phyloP scores from a whole-genome alignment of 805 yeast species.

The Candida maltosa region DNA sequence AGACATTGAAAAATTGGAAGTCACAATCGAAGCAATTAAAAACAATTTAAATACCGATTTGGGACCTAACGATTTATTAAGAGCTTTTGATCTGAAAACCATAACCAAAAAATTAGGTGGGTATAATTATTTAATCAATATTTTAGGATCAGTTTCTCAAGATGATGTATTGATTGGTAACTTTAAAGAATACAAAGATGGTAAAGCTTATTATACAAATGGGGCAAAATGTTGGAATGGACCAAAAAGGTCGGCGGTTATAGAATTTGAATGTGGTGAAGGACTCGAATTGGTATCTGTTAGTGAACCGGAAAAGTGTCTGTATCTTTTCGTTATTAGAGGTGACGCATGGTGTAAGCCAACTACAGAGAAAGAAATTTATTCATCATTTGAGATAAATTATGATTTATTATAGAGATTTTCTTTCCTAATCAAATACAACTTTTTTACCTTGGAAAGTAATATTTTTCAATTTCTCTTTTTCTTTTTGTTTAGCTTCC shows the following conservation, averaged over 20 bases:
- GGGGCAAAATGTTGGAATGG: conserved; percentile 96
- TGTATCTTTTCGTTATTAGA: conserved; percentile 39
- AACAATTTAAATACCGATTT: conserved; percentile 28
- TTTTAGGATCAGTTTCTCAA: conserved; percentile 57
- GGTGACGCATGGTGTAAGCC: conserved; percentile 45
- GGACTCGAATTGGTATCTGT: conserved; percentile 57
- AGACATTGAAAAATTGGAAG: conserved; percentile 11
- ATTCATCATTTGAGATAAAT: conserved; percentile 22
- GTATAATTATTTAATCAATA: conserved; percentile 64
- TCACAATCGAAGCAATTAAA: conserved; percentile 12
- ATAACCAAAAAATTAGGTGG: conserved; percentile 57
- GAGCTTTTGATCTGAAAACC: conserved; percentile 53
- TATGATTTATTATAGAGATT: conserved; percentile 16
- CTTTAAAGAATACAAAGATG: conserved; percentile 22
- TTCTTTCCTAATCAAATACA: conserved; percentile 51
- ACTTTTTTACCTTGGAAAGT: conserved; percentile 85
- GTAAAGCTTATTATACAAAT: conserved; percentile 40
- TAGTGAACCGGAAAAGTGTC: conserved; percentile 87
- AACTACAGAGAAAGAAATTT: conserved; percentile 24
- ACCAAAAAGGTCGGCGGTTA: conserved; percentile 69
- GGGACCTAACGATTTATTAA: conserved; percentile 65
- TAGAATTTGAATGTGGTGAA: conserved; percentile 66
- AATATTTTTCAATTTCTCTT: conserved; percentile 59
- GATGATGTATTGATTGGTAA: conserved; percentile 52
- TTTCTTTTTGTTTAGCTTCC: conserved; percentile 81